These are phyloP conservation scores for Rhizophora apiculata DNA, from an alignment of 345 rosid genomes.

Conservation along the genomic window DNA sequence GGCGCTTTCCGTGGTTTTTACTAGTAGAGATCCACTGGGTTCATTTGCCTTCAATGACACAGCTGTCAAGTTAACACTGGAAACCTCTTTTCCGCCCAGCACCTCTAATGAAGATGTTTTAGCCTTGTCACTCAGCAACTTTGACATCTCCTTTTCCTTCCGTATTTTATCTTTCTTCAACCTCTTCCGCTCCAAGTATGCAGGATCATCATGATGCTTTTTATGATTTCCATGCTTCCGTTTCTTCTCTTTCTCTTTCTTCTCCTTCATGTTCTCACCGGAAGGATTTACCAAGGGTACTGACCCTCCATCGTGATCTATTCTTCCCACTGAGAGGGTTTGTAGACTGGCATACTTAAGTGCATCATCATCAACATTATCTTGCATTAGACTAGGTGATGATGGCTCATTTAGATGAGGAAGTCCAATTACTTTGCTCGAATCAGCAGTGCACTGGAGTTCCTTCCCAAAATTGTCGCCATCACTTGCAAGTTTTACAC, in stretches of 20 bases:
- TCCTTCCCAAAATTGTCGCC: constrained; percentile 72
- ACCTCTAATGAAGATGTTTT: constrained; percentile 30
- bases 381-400: constrained; percentile 42
- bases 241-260: constrained; percentile 65
- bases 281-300: constrained; percentile 26
- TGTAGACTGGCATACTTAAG: constrained; percentile 65
- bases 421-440: constrained; percentile 51
- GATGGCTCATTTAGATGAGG: constrained; percentile 39
- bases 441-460: constrained; percentile 96
- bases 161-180: constrained; percentile 81
- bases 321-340: constrained; percentile 44
- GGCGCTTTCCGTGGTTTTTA: not conserved
- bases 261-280: constrained; percentile 39
- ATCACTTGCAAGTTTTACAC: constrained; percentile 66
- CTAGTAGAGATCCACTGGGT: constrained; percentile 36
- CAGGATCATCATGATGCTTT: constrained; percentile 45
- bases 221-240: constrained; percentile 50
- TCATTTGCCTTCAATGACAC: constrained; percentile 39
- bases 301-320: constrained; percentile 31
- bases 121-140: constrained; percentile 43
- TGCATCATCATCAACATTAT: constrained; percentile 43
- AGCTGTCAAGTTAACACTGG: constrained; percentile 17
- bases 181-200: constrained; percentile 66
- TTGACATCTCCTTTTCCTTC: constrained; percentile 73
- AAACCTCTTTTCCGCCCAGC: constrained; percentile 25